Base-by-base conservation (phyloP, 148 eudicot genomes). In the Gaultheria prostrata region DNA sequence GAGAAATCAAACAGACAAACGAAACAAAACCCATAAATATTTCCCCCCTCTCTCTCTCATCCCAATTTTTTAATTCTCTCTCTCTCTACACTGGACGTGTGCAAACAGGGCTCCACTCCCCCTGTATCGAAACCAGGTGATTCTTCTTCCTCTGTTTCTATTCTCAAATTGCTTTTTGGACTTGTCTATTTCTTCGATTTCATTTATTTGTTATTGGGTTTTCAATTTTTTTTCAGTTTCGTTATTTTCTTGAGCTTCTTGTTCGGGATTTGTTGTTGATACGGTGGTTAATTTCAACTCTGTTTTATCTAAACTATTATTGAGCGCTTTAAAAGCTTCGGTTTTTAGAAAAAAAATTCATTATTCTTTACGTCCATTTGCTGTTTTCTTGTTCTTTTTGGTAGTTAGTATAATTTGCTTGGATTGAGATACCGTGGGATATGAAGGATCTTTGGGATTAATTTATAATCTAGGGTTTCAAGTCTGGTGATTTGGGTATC, bases 71-170 rank as follows among this genome's bases (percentile, higher is more conserved):
- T 46, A 35, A 33, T n/a, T 59, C 15, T 43, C 48, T 57, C 54
- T 80, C 53, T 65, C 76, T 65, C 57, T 21, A 21, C 56, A 51
- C 30, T 45, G 70, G 46, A 48, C 83, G 61, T 67, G 76, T 18
- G 59, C 57, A 63, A 59, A 80, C 53, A 39, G 32, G 73, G 82
- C 72, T 57, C 54, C 53, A 45, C 73, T 45, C 50, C 43, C 33
- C 63, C 73, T 43, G 45, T 28, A 67, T 46, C 43, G 46, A 67
- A 65, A 15, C 83, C 75, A 67, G 83, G 83, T 80, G 30, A 14
- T 14, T 67, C 32, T 18, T 56, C 35, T 35, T 59, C 69, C 20
- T 14, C 35, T 63, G 12, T n/a, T 45, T 63, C 9, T 51, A 12
- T 46, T 2, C 30, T 39, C 21, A n/a, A 24, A 24, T n/a, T 20